Evolutionary conservation across 257 asterid genomes (phyloP).

Genomic region (Solanum appendiculatum): DNA sequence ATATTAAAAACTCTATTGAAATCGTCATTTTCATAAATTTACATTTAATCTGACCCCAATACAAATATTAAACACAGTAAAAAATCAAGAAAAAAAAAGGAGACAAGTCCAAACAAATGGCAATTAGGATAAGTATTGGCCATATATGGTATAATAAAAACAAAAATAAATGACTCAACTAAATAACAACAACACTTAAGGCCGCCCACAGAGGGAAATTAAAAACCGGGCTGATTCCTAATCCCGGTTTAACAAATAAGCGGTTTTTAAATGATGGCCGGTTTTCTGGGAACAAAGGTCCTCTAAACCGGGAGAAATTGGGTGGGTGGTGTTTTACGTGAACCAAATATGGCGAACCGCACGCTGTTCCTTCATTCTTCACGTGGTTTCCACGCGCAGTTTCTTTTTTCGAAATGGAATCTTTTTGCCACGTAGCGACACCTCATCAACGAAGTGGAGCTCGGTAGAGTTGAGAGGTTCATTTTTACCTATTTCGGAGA

Average conservation of each 20-base stretch:
- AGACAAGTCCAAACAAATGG: constrained; percentile 2
- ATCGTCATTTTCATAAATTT: not conserved
- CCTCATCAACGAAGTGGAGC: not conserved
- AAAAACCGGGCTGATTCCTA: not conserved
- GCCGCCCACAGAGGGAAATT: constrained; percentile 20
- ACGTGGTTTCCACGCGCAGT: constrained; percentile 16
- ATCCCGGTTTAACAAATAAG: not conserved
- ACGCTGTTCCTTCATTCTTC: constrained; percentile 4
- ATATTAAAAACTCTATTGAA: too few relatives aligned
- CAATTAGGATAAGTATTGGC: not conserved
- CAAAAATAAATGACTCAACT: constrained; percentile 2
- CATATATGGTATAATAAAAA: not conserved
- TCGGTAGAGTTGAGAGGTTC: not conserved
- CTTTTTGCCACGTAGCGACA: not conserved
- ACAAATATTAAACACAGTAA: not conserved
- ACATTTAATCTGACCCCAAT: not conserved
- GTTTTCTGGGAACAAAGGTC: constrained; percentile 5
- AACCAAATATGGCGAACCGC: constrained; percentile 11
- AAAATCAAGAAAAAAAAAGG: not conserved
- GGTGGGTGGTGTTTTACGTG: constrained; percentile 17
- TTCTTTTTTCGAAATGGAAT: not conserved
- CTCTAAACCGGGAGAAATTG: constrained; percentile 30
- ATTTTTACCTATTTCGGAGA: not conserved
- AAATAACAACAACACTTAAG: not conserved
- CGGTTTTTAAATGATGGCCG: not conserved